Base-by-base conservation (phyloP, 805 yeast genomes). In the Saccharomyces jurei region DNA sequence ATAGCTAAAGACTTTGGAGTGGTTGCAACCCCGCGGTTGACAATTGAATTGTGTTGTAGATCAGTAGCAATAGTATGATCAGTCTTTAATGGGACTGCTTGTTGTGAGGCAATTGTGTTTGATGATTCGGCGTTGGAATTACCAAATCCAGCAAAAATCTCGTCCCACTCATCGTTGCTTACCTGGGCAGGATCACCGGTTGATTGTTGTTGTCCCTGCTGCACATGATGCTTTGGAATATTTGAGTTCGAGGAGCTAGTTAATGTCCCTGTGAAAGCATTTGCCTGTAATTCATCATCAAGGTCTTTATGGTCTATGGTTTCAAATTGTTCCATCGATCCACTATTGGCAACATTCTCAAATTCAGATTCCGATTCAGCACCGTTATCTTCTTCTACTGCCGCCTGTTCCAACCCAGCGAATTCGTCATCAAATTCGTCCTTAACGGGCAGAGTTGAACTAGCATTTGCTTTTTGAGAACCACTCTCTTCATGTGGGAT, bases 151-250 rank as follows among this genome's bases (percentile, higher is more conserved):
- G 95, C 92, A 73, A 90, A 90, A 27, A 90, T 78, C 71, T 89
- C 91, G 64, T 90, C 96, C 97, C 97, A 90, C 68, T 90, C 97
- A 63, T 89, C 96, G 52, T 76, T 79, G 30, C 70, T 72, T 56
- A 64, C 70, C 41, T 54, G 55, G 22, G 26, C 47, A 49, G 29
- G 53, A 13, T 26, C 25, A 41, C n/a, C 46, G 41, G 27, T 13
- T 1, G 47, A 13, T 31, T 56, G 54, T 17, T 53, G 54, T 46
- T 48, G 56, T 11, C 27, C 57, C 29, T 49, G 56, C 17, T 32
- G 53, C 1, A 46, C 53, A 21, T 50, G 54, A 2, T 30, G 50
- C 53, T 11, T 46, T 47, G 17, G 51, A 52, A 41, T 26, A 17
- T 49, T 52, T 31, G 55, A 41, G 11, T 26, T 52, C 3, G 50